phyloP scores from a whole-genome alignment of 2,329 filamentous ascomycete species.

The Diaporthe citrichinensis region DNA sequence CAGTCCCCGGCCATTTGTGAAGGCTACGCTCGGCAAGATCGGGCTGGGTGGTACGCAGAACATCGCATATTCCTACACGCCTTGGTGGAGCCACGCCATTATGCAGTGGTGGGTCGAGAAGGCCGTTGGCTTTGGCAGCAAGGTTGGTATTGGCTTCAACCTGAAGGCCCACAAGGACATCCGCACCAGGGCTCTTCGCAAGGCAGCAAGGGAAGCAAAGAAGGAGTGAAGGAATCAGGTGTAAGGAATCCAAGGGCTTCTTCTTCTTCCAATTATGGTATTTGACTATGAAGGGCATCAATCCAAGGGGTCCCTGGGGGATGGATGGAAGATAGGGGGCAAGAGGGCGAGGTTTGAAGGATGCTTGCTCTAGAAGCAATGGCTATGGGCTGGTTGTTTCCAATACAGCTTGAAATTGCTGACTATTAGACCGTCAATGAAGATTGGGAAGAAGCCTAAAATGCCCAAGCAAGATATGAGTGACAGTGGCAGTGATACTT shows the following conservation, averaged over 20 bases:
- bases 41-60: constrained; percentile 84
- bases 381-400: neutral
- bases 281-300: neutral
- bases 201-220: constrained; percentile 86
- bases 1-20: constrained; percentile 85
- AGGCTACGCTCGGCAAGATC: constrained; percentile 82
- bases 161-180: constrained; percentile 85
- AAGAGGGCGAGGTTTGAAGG: neutral
- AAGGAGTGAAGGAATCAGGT: constrained; percentile 56
- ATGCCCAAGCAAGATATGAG: neutral
- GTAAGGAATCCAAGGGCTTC: neutral
- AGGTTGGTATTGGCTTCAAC: constrained; percentile 64
- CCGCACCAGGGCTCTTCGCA: constrained; percentile 84
- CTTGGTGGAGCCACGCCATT: constrained; percentile 91
- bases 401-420: neutral
- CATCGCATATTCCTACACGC: constrained; percentile 87
- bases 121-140: constrained; percentile 65
- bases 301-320: constrained; percentile 30
- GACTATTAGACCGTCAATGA: neutral
- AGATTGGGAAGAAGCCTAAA: too few relatives aligned
- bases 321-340: too few relatives aligned
- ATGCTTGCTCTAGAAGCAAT: neutral
- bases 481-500: too few relatives aligned
- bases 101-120: constrained; percentile 87
- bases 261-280: neutral